These are phyloP conservation scores for Tricholoma hemisulphureum DNA, from an alignment of 768 basidiomycete genomes.

Conservation along the genomic window DNA sequence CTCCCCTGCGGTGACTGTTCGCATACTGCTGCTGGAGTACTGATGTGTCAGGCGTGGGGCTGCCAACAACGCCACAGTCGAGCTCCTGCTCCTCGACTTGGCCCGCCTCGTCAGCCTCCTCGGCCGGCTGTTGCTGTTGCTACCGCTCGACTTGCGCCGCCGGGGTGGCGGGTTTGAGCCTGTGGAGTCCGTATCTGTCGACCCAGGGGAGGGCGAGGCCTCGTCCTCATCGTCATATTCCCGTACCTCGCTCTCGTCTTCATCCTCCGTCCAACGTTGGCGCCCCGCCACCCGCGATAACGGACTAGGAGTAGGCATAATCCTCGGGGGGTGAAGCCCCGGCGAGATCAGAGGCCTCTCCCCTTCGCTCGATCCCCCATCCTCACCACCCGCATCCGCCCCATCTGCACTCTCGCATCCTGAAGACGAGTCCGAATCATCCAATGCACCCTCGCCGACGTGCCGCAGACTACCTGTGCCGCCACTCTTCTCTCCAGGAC, in stretches of 20 bases:
- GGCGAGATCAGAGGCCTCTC: constrained; percentile 39
- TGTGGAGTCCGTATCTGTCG: constrained; percentile 60
- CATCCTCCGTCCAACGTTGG: constrained; percentile 55
- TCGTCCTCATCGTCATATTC: constrained; percentile 49
- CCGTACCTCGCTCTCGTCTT: constrained; percentile 30
- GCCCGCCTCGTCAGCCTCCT: constrained; percentile 31
- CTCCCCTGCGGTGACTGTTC: constrained; percentile 66
- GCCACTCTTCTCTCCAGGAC: constrained; percentile 34
- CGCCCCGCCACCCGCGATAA: constrained; percentile 57
- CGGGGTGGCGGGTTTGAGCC: constrained; percentile 32
- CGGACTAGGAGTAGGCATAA: constrained; percentile 58
- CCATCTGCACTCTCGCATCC: constrained; percentile 34
- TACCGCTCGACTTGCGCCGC: constrained; percentile 32
- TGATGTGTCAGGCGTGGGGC: constrained; percentile 45
- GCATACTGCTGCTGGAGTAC: constrained; percentile 65
- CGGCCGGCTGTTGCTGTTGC: constrained; percentile 11
- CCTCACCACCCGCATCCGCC: constrained; percentile 25
- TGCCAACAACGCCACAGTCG: constrained; percentile 62
- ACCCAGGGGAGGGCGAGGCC: constrained; percentile 63
- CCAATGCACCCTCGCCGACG: constrained; percentile 74
- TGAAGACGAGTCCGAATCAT: constrained; percentile 71
- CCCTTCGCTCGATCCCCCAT: constrained; percentile 35
- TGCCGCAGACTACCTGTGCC: constrained; percentile 48
- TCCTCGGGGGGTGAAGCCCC: constrained; percentile 25
- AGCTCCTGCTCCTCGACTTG: constrained; percentile 58